Evolutionary conservation across 805 yeast species (phyloP), one percentile per base, ranked within the genome.

Genomic region (Kluyveromyces nonfermentans): DNA sequence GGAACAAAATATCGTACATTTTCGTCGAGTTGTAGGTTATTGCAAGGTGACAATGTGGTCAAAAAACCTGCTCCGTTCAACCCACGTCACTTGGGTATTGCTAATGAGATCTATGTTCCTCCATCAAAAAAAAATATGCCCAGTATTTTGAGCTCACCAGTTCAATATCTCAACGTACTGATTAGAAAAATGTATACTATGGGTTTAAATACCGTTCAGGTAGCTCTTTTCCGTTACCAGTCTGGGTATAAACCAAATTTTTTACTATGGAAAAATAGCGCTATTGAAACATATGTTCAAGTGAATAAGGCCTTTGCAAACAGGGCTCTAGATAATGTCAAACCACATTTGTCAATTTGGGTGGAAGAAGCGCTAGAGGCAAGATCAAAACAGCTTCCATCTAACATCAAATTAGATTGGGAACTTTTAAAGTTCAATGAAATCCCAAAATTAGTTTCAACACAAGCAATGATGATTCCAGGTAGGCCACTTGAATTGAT

Each of bases 281-380:
- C 95, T 7, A 78, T 89, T 53, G 86, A 86, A 52, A 70, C 70
- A 41, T 88, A 79, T 61, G 83, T 82, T 22, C 75, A 76, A 45
- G 82, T 85, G n/a, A 87, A 89, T 65, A 78, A 80, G 55, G 80
- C 87, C 2, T 89, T 89, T 69, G 90, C 95, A 2, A 59, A 69
- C 16, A 70, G 69, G 28, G 70, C 80, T 50, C 56, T 86, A 37
- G 66, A 62, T 30, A 53, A 70, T 12, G 66, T 78, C 10, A 69
- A 68, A 45, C 66, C 69, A 35, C 55, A 63, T 14, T 67, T 79
- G 18, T 72, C 82, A 2, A 67, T 78, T n/a, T 80, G 81, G 78
- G 85, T 79, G 7, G 76, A 72, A 47, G 75, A 74, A 39, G 76
- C 85, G 0, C 57, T 82, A 36, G 64, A 68, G 17, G 67, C 70